Conservation (phyloP, 179 eudicot genomes). For the Monotropa hypopitys region DNA sequence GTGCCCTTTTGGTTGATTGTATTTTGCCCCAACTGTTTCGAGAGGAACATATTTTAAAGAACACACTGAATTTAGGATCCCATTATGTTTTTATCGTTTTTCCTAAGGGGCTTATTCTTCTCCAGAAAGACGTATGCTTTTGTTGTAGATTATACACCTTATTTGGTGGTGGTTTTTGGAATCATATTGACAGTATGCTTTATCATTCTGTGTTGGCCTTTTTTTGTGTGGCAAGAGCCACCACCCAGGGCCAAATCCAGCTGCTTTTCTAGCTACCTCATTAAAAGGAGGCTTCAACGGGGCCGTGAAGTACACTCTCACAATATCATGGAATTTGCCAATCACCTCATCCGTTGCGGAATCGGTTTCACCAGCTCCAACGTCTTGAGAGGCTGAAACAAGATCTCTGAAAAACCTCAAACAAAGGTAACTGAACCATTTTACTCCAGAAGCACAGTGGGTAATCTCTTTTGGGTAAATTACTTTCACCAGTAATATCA, state of each 20-base stretch:
- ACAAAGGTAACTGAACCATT: slow-evolving; percentile 81
- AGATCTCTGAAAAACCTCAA: slow-evolving; percentile 33
- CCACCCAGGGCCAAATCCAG: slow-evolving; percentile 87
- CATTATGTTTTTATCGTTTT: neutral
- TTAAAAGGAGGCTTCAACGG: slow-evolving; percentile 89
- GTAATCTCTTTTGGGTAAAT: slow-evolving; percentile 85
- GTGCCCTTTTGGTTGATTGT: neutral
- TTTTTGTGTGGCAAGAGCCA: slow-evolving; percentile 76
- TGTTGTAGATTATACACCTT: neutral
- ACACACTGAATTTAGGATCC: neutral
- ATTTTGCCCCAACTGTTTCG: neutral
- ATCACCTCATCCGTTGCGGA: slow-evolving; percentile 24
- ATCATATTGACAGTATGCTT: neutral
- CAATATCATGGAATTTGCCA: slow-evolving; percentile 48
- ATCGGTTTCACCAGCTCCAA: slow-evolving; percentile 12
- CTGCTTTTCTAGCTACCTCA: slow-evolving; percentile 76
- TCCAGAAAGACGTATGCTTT: neutral
- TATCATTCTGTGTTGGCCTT: slow-evolving; percentile 10
- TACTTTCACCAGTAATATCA: slow-evolving; percentile 43
- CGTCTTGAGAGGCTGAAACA: slow-evolving; percentile 8
- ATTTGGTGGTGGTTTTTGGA: neutral
- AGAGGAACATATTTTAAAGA: neutral
- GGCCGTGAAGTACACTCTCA: slow-evolving; percentile 61
- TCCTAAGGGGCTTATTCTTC: neutral
- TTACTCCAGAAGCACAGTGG: slow-evolving; percentile 88